Evolutionary conservation across 23 red algal genomes (phyloP), one percentile per base, ranked within the genome.

Genomic region (Rhodosorus marinus): DNA sequence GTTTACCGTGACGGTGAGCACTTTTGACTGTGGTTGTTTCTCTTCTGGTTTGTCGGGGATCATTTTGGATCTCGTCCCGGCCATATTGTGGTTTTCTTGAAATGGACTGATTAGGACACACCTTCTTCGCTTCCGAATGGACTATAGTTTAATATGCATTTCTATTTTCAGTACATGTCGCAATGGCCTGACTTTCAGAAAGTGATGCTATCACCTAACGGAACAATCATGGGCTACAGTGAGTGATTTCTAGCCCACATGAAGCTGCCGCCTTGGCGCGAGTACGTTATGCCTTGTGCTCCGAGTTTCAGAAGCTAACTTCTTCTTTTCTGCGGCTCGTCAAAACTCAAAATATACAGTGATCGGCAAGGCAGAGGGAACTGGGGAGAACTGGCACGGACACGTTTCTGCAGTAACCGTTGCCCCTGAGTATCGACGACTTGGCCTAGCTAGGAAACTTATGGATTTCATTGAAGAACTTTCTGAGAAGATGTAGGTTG

Each of bases 361-460:
- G n/a, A 48, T 93, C 0, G 57, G 51, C 15, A 93, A 93, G 29
- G 47, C 59, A 6, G 84, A 93, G 43, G 84, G 84, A 34, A 31
- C 30, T 35, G 29, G 4, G 40, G 26, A 38, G 24, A 27, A 54
- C 23, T 68, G 59, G 55, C 84, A 93, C 36, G 84, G 84, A 8
- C 84, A 93, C 69, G 57, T 93, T 3, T 93, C 84, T 8, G 84
- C 84, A 20, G 74, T 93, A 5, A 93, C 84, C 29, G 84, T 93
- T n/a, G 84, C 66, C 2, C 74, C 84, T 0, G 59, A 47, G 47
- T 81, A 69, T 58, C 84, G 84, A 31, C 75, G 84, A 17, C 46
- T 93, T 34, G 75, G 84, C 20, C 42, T 81, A 6, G 84, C 84
- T 14, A 47, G 60, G 2, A 53, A 55, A 32, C 66, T 93, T 17